Percentiles rank a stretch among this genome's conserved stretches.
phyloP scores from a whole-genome alignment of 495 filamentous ascomycete genomes.

The Talaromyces adpressus region DNA sequence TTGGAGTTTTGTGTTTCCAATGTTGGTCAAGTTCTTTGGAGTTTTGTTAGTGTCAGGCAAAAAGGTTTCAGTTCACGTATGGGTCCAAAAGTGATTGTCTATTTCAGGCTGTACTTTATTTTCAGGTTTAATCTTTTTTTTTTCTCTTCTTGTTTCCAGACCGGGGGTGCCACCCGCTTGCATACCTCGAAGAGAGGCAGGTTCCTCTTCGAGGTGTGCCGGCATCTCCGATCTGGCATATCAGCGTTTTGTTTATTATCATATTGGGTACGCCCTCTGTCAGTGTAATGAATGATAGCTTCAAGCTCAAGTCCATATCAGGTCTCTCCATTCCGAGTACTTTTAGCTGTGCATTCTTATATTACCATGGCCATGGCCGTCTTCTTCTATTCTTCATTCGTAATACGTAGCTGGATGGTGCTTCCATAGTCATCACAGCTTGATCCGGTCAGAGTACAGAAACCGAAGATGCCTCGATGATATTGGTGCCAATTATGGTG shows the following conservation, averaged over 20 bases:
- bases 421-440: too few species aligned
- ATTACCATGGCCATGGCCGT: not conserved
- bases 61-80: not conserved
- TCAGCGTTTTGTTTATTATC: not conserved
- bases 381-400: not conserved
- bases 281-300: not conserved
- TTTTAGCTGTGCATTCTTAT: not conserved
- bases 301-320: not conserved
- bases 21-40: not conserved
- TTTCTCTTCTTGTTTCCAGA: not conserved
- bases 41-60: not conserved
- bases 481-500: not conserved
- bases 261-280: not conserved
- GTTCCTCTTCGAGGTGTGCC: not conserved
- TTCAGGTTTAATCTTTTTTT: not conserved
- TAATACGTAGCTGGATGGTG: too few species aligned
- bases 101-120: not conserved
- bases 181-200: not conserved
- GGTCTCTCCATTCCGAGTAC: not conserved
- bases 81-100: not conserved
- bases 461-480: not conserved
- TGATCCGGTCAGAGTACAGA: not conserved
- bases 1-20: not conserved
- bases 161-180: too few species aligned
- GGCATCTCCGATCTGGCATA: not conserved